These are phyloP conservation scores for Friedmanniomyces endolithicus DNA, from an alignment of 495 filamentous ascomycete genomes.

Conservation along the genomic window DNA sequence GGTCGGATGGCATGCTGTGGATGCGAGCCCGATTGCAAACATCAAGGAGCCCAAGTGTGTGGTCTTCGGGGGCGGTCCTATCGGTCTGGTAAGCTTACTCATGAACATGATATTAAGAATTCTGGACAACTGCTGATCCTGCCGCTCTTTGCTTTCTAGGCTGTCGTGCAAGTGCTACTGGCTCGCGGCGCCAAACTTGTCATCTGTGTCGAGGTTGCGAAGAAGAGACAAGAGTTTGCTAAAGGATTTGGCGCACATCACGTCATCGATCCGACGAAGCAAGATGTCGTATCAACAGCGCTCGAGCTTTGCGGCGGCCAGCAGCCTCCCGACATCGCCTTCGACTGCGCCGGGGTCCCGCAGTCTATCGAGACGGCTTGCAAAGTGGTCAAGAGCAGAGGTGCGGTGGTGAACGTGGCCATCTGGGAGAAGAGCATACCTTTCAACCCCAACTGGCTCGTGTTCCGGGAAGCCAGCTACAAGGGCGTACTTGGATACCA, in stretches of 20 bases:
- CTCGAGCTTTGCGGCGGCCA: conserved; percentile 22
- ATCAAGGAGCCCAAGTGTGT: conserved; percentile 11
- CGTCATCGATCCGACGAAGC: conserved; percentile 23
- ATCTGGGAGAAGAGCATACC: conserved; percentile 29
- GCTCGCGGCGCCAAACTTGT: conserved; percentile 22
- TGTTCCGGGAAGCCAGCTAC: conserved; percentile 27
- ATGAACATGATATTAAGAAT: too few relatives aligned
- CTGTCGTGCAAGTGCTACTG: conserved; percentile 9
- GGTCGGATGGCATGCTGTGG: conserved; percentile 25
- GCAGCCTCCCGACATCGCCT: conserved; percentile 24
- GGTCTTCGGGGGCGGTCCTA: conserved; percentile 24
- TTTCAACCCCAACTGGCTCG: conserved; percentile 28
- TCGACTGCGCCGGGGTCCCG: conserved; percentile 29
- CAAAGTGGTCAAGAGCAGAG: conserved; percentile 21
- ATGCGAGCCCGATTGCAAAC: conserved; percentile 19
- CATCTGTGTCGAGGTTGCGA: conserved; percentile 25
- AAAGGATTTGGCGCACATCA: conserved; percentile 26
- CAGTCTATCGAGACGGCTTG: conserved; percentile 19
- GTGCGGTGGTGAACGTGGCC: conserved; percentile 28
- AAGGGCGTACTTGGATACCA: conserved; percentile 26
- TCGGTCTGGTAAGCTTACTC: conserved; percentile 24
- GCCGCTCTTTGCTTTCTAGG: too few relatives aligned
- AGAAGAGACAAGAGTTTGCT: conserved; percentile 24
- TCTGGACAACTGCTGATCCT: too few relatives aligned
- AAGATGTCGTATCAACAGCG: conserved; percentile 18